These are phyloP conservation scores for Melaleuca alternifolia DNA, from an alignment of 345 rosid species.

Conservation along the genomic window DNA sequence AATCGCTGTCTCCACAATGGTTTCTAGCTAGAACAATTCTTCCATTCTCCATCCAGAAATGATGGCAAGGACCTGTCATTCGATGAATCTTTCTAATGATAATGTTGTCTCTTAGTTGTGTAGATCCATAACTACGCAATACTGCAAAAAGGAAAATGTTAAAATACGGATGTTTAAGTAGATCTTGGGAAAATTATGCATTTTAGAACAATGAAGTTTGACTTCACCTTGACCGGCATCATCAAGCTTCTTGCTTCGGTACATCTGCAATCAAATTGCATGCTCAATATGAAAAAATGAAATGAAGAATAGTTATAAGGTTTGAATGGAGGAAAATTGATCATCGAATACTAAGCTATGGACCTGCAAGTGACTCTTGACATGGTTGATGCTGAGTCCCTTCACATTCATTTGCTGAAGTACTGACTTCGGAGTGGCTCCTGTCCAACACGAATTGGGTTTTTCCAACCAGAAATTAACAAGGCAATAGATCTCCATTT, in stretches of 20 bases:
- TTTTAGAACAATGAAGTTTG: not conserved
- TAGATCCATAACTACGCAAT: not conserved
- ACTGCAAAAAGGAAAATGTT: slow-evolving; percentile 1
- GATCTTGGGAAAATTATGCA: not conserved
- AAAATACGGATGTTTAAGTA: not conserved
- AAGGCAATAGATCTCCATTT: not conserved
- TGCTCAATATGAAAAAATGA: not conserved
- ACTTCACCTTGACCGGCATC: slow-evolving; percentile 50
- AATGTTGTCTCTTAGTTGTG: slow-evolving; percentile 10
- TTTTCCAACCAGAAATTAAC: not conserved
- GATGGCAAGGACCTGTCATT: not conserved
- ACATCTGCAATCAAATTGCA: slow-evolving; percentile 38
- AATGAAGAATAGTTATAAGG: not conserved
- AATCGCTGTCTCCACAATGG: not conserved
- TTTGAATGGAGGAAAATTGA: not conserved
- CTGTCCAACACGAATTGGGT: slow-evolving; percentile 17
- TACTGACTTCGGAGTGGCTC: slow-evolving; percentile 82
- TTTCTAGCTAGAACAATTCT: slow-evolving; percentile 15
- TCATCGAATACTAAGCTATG: not conserved
- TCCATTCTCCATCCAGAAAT: slow-evolving; percentile 36
- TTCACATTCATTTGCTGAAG: slow-evolving; percentile 75
- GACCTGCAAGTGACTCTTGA: slow-evolving; percentile 93
- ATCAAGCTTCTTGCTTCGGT: slow-evolving; percentile 74
- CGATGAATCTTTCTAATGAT: not conserved
- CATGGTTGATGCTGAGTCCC: slow-evolving; percentile 82